Evolutionary conservation across 768 basidiomycete species (phyloP).

Genomic region (Coprinopsis sp.): DNA sequence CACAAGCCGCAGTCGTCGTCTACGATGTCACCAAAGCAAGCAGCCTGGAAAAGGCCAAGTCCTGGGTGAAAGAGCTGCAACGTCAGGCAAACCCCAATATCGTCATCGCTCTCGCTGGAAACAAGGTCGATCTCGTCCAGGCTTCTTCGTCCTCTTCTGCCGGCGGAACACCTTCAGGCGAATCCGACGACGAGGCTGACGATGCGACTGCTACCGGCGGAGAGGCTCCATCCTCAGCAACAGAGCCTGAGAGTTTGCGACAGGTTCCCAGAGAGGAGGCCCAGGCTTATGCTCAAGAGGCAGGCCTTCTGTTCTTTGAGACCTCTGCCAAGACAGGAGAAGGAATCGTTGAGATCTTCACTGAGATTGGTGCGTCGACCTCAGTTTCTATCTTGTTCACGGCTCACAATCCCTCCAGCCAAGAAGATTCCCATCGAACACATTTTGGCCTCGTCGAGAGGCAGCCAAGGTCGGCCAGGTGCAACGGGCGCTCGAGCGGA

Average conservation of each 20-base stretch:
- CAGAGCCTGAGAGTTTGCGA: constrained; percentile 68
- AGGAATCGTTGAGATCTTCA: constrained; percentile 94
- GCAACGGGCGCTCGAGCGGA: constrained; percentile 49
- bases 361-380: constrained; percentile 77
- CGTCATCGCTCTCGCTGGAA: constrained; percentile 96
- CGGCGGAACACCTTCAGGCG: constrained; percentile 46
- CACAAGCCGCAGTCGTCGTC: constrained; percentile 96
- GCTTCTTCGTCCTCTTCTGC: constrained; percentile 49
- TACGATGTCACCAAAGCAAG: constrained; percentile 96
- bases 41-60: constrained; percentile 97
- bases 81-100: constrained; percentile 99
- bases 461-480: constrained; percentile 59
- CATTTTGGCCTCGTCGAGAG: constrained; percentile 80
- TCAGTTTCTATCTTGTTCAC: constrained; percentile 1
- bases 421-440: constrained; percentile 83
- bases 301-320: constrained; percentile 94
- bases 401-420: constrained; percentile 28
- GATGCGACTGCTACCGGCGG: constrained; percentile 89
- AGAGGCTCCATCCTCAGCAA: constrained; percentile 48
- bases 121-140: constrained; percentile 92
- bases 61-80: constrained; percentile 99
- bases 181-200: constrained; percentile 85
- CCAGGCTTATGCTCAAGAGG: constrained; percentile 92
- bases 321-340: constrained; percentile 97
- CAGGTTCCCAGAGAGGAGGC: constrained; percentile 95